These are phyloP conservation scores for Trichoderma koningiopsis DNA, from an alignment of 2,329 filamentous ascomycete genomes.

Conservation along the genomic window DNA sequence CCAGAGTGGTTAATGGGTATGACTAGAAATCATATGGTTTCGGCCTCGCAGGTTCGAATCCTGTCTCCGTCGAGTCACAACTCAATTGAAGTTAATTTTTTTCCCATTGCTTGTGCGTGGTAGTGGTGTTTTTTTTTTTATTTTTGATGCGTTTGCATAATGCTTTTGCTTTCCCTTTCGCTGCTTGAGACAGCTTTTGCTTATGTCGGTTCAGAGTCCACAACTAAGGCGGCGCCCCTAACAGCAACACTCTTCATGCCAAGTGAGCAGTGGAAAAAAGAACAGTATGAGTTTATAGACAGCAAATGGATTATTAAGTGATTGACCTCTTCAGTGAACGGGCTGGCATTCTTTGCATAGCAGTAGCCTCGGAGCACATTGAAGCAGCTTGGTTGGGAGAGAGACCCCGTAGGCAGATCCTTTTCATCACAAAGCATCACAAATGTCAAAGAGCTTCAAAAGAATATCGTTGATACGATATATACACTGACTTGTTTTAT, in stretches of 20 bases:
- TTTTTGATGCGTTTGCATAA: background rate
- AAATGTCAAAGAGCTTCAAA: too few species aligned
- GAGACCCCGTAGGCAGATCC: too few species aligned
- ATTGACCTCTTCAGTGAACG: too few species aligned
- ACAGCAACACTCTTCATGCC: background rate
- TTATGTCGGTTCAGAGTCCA: background rate
- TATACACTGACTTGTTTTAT: too few species aligned
- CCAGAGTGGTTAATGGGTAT: constrained; percentile 27
- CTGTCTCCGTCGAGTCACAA: constrained; percentile 20
- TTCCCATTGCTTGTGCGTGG: background rate
- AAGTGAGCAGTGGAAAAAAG: too few species aligned
- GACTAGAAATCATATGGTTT: constrained; percentile 27
- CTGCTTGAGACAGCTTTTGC: background rate
- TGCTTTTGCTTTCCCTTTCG: background rate
- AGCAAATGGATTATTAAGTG: too few species aligned
- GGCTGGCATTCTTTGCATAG: too few species aligned
- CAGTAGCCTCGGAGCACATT: too few species aligned
- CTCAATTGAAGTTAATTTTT: background rate
- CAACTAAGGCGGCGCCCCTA: background rate
- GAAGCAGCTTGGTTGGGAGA: too few species aligned
- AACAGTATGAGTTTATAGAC: too few species aligned
- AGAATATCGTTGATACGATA: too few species aligned
- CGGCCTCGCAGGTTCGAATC: constrained; percentile 26
- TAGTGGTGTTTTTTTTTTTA: background rate
- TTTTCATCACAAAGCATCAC: too few species aligned